Base-by-base conservation (phyloP, 164 flowering plant genomes). In the Berberis vulgaris region DNA sequence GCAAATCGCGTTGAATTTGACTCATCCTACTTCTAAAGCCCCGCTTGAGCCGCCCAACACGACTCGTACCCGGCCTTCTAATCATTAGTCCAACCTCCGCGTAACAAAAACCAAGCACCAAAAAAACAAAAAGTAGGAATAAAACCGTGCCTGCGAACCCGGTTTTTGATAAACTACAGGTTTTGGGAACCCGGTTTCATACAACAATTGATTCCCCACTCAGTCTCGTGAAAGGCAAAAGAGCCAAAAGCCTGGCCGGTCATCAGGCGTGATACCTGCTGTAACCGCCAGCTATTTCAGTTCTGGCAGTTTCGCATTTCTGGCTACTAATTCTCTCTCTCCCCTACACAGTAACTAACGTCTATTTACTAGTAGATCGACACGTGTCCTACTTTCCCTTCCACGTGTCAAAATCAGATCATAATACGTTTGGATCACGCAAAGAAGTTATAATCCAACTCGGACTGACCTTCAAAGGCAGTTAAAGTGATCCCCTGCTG, bases 61-160 rank as follows among this genome's bases (percentile, higher is more conserved):
- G 26, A 26, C 26, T 26, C 26, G 26, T 26, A 26, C 26, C 26
- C 26, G 26, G 26, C 26, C 26, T 26, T 56, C 79, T 62, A 79
- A 83, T 83, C 63, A 80, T 83, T 81, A 73, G 75, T 55, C 84
- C 80, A 76, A 76, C 82, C 80, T 76, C 80, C 83, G 74, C 77
- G 67, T 76, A 71, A 46, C 66, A 61, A 66, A 68, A 67, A 65
- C 63, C 71, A 53, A 44, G 26, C 26, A 26, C 26, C 26, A 26
- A 26, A 26, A 26, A 26, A 26, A 26, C 26, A 26, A 26, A 26
- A 26, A 26, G 26, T 26, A 26, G 26, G 26, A 0, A 26, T 26
- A 43, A 7, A 26, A 49, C 41, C 61, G 44, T 47, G 38, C 7
- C 41, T 11, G 56, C 41, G 5, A 3, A 42, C 49, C 5, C 8